Percentiles rank a stretch among this genome's conserved stretches.
phyloP scores from a whole-genome alignment of 345 rosid genomes.

The Hypericum perforatum region DNA sequence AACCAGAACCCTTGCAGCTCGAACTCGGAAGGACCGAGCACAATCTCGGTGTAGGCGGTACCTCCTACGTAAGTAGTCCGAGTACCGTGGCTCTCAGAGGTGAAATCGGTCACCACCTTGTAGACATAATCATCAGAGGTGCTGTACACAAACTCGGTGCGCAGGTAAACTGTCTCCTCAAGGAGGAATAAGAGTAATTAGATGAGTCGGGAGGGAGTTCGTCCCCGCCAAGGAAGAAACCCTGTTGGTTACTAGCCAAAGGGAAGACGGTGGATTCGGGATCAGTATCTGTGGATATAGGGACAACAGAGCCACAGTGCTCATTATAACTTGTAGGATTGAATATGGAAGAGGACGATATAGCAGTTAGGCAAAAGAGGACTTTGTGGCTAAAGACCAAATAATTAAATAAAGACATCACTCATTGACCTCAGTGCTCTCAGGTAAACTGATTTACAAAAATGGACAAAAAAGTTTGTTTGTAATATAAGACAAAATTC shows the following conservation, averaged over 20 bases:
- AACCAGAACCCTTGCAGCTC: constrained; percentile 31
- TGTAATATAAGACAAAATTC: too few species aligned
- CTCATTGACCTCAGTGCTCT: too few species aligned
- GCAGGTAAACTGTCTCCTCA: constrained; percentile 4
- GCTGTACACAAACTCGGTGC: constrained; percentile 11
- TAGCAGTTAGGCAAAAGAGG: neutral
- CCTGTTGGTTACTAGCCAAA: constrained; percentile 15
- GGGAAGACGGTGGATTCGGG: constrained; percentile 9
- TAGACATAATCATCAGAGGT: constrained; percentile 14
- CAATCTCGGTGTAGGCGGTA: neutral
- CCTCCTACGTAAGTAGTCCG: neutral
- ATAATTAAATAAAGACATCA: neutral
- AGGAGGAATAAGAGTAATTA: neutral
- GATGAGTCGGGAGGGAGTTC: neutral
- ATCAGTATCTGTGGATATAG: neutral
- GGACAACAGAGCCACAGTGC: constrained; percentile 1
- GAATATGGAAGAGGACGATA: neutral
- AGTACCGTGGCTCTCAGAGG: neutral
- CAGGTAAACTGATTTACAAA: too few species aligned
- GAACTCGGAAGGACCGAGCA: constrained; percentile 11
- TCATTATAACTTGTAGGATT: neutral
- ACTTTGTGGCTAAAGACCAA: too few species aligned
- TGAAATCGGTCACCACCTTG: constrained; percentile 19
- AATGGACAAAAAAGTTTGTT: too few species aligned
- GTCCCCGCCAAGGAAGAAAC: constrained; percentile 25